Evolutionary conservation across 805 yeast species (phyloP).

Genomic region (Hyphopichia homilentoma): DNA sequence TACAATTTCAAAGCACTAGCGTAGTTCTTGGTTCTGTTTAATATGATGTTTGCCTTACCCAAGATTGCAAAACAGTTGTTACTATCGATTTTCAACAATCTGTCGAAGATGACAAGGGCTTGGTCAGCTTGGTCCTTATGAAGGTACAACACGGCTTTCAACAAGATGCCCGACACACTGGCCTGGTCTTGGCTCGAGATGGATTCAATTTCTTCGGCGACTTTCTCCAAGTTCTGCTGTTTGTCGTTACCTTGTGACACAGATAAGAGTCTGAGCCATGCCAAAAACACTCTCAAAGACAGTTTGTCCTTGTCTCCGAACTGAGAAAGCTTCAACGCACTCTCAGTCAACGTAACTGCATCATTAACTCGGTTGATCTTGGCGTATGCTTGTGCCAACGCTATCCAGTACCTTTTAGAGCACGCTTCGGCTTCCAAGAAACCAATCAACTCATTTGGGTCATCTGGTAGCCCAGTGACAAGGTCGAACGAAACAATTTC

Average conservation of each 20-base stretch:
- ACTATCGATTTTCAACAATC: slow-evolving; percentile 49
- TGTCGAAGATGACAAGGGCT: slow-evolving; percentile 68
- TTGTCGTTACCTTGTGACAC: slow-evolving; percentile 24
- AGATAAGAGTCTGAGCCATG: slow-evolving; percentile 65
- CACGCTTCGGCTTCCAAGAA: slow-evolving; percentile 80
- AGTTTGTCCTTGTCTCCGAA: slow-evolving; percentile 41
- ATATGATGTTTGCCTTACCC: slow-evolving; percentile 79
- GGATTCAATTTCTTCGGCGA: slow-evolving; percentile 17
- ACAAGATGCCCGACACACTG: slow-evolving; percentile 47
- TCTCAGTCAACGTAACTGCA: slow-evolving; percentile 58
- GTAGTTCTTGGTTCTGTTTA: slow-evolving; percentile 65
- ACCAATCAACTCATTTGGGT: slow-evolving; percentile 76
- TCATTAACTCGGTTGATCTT: slow-evolving; percentile 54
- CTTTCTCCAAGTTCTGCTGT: slow-evolving; percentile 20
- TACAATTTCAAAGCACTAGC: slow-evolving; percentile 71
- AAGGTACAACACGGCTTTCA: slow-evolving; percentile 63
- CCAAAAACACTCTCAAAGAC: slow-evolving; percentile 56
- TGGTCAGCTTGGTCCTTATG: slow-evolving; percentile 62
- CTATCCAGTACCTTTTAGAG: slow-evolving; percentile 74
- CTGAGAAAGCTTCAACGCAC: slow-evolving; percentile 47
- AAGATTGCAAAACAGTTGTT: slow-evolving; percentile 72
- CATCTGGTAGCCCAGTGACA: slow-evolving; percentile 81
- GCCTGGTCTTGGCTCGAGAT: slow-evolving; percentile 9
- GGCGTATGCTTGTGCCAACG: slow-evolving; percentile 78
- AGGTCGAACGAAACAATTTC: slow-evolving; percentile 86